Percentiles rank a stretch among this genome's conserved stretches.
Evolutionary conservation across 495 filamentous ascomycete genomes (phyloP).

Genomic region (Aspergillus funiculosus): DNA sequence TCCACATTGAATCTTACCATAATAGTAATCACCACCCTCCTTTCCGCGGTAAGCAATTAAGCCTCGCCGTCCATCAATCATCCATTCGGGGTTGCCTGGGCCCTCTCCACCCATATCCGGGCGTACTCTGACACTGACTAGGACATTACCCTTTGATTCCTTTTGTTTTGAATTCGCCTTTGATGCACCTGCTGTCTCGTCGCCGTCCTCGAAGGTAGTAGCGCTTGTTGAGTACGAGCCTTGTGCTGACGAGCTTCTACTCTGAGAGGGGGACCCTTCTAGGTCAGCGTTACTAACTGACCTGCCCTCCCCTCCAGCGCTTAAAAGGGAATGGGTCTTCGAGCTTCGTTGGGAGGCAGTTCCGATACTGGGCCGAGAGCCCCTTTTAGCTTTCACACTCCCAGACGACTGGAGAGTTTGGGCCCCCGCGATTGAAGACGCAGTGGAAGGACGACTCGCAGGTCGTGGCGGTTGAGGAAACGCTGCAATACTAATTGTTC

Average conservation of each 20-base stretch:
- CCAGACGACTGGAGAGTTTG: constrained; percentile 24
- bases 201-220: constrained; percentile 71
- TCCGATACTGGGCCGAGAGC: constrained; percentile 37
- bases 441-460: constrained; percentile 42
- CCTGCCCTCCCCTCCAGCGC: constrained; percentile 69
- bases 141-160: constrained; percentile 87
- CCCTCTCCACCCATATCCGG: constrained; percentile 67
- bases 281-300: constrained; percentile 58
- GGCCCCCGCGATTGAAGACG: constrained; percentile 33
- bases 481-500: constrained; percentile 82
- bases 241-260: constrained; percentile 81
- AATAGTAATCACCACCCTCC: constrained; percentile 88
- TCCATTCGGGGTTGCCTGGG: constrained; percentile 76
- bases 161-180: constrained; percentile 34
- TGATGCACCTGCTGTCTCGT: constrained; percentile 33
- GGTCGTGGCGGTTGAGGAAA: constrained; percentile 85
- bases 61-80: constrained; percentile 78
- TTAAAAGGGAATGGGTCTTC: constrained; percentile 67
- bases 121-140: constrained; percentile 90
- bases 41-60: constrained; percentile 77
- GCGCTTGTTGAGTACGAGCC: constrained; percentile 86
- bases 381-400: constrained; percentile 28
- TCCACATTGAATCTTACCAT: constrained; percentile 55
- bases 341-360: constrained; percentile 47
- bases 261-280: constrained; percentile 78